Evolutionary conservation across 2,329 filamentous ascomycete species (phyloP).

Genomic region (Aureobasidium sp.): DNA sequence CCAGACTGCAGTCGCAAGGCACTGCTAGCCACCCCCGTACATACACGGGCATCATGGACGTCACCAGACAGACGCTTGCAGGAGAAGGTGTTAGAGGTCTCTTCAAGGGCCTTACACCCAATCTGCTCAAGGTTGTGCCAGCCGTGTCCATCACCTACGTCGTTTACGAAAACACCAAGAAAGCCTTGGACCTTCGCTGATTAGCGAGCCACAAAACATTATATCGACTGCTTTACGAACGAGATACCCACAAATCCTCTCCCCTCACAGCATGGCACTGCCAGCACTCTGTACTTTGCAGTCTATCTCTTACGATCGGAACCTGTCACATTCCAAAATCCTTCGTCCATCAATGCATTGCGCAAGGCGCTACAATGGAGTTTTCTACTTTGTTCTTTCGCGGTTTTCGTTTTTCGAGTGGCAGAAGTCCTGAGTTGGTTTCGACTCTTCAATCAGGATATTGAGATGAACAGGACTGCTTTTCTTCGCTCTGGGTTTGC

Average conservation of each 20-base stretch:
- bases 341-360: slow-evolving; percentile 5
- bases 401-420: neutral
- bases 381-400: neutral
- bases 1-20: slow-evolving; percentile 85
- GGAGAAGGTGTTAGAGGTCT: slow-evolving; percentile 78
- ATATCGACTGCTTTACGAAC: neutral
- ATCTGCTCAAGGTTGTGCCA: slow-evolving; percentile 90
- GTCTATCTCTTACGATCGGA: neutral
- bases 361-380: slow-evolving; percentile 11
- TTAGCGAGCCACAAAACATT: neutral
- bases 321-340: neutral
- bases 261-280: neutral
- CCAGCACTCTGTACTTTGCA: neutral
- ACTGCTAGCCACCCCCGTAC: slow-evolving; percentile 84
- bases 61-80: slow-evolving; percentile 71
- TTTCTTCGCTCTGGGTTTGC: neutral
- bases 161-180: slow-evolving; percentile 86
- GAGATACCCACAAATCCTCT: slow-evolving; percentile 13
- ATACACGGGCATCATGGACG: slow-evolving; percentile 86
- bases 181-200: slow-evolving; percentile 43
- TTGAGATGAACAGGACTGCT: neutral
- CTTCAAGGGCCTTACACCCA: slow-evolving; percentile 92
- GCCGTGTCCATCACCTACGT: slow-evolving; percentile 90
- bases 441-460: neutral
- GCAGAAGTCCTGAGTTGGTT: neutral